Percentiles rank a stretch among this genome's conserved stretches.
phyloP scores from a whole-genome alignment of 2,329 filamentous ascomycete species.

The Fusarium multiceps region DNA sequence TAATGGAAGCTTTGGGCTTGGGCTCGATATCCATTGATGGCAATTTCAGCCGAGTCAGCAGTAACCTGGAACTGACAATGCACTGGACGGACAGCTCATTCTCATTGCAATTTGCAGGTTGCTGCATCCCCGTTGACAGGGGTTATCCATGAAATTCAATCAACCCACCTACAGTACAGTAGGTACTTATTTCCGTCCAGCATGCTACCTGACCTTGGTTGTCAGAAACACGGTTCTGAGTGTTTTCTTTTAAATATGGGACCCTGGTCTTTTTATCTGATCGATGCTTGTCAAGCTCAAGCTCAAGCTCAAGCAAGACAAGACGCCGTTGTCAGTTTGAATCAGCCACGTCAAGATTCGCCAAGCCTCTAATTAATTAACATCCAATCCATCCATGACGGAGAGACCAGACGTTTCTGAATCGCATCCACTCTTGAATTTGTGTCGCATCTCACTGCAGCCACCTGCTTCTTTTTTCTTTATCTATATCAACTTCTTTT shows the following conservation, averaged over 20 bases:
- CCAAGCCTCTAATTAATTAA: neutral
- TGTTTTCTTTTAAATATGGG: constrained; percentile 11
- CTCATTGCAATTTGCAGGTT: constrained; percentile 27
- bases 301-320: neutral
- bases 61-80: constrained; percentile 29
- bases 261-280: constrained; percentile 9
- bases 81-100: constrained; percentile 17
- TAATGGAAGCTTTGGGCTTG: constrained; percentile 23
- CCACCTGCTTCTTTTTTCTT: neutral
- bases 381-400: neutral
- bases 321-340: constrained; percentile 5
- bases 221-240: constrained; percentile 15
- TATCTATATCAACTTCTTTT: neutral
- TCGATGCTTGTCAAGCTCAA: neutral
- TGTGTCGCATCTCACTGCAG: constrained; percentile 31
- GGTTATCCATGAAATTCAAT: constrained; percentile 27
- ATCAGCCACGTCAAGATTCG: neutral
- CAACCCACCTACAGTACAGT: neutral
- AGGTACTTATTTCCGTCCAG: constrained; percentile 12
- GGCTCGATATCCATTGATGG: constrained; percentile 26
- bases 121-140: constrained; percentile 28
- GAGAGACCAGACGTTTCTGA: neutral
- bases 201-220: constrained; percentile 8
- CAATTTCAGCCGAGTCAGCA: constrained; percentile 38
- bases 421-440: constrained; percentile 16